Evolutionary conservation across 2,329 filamentous ascomycete species (phyloP).

Genomic region (Trichoderma atroviride): DNA sequence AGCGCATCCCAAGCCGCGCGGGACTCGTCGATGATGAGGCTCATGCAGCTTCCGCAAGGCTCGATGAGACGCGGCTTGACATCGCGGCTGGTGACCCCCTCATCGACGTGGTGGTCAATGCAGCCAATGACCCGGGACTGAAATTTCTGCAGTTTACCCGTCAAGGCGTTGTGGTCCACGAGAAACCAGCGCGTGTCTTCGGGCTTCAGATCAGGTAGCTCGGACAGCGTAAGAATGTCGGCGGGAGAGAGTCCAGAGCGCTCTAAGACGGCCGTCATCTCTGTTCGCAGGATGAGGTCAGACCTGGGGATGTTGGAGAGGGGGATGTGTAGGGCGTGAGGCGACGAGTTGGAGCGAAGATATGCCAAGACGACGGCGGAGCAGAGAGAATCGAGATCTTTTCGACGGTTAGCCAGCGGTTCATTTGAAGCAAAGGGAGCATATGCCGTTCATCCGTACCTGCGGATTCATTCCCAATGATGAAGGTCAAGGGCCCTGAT

Average conservation of each 20-base stretch:
- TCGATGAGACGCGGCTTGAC: constrained; percentile 63
- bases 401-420: neutral
- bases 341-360: constrained; percentile 62
- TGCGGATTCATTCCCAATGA: constrained; percentile 69
- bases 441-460: constrained; percentile 47
- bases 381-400: constrained; percentile 81
- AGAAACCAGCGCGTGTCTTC: constrained; percentile 69
- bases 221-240: constrained; percentile 65
- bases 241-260: constrained; percentile 59
- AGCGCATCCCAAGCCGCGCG: constrained; percentile 60
- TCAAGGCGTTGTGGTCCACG: constrained; percentile 78
- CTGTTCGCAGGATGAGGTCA: constrained; percentile 72
- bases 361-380: constrained; percentile 75
- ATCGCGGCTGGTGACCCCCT: constrained; percentile 54
- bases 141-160: constrained; percentile 61
- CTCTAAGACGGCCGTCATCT: constrained; percentile 67
- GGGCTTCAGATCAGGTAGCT: constrained; percentile 52
- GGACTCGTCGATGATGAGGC: constrained; percentile 66
- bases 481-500: constrained; percentile 57
- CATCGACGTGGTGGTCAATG: constrained; percentile 81
- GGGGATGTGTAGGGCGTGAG: constrained; percentile 66
- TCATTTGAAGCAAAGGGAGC: neutral
- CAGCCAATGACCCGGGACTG: constrained; percentile 60
- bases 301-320: constrained; percentile 69
- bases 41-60: constrained; percentile 72